Evolutionary conservation across 2,329 filamentous ascomycete genomes (phyloP).

Genomic region (Penicillium sp.): DNA sequence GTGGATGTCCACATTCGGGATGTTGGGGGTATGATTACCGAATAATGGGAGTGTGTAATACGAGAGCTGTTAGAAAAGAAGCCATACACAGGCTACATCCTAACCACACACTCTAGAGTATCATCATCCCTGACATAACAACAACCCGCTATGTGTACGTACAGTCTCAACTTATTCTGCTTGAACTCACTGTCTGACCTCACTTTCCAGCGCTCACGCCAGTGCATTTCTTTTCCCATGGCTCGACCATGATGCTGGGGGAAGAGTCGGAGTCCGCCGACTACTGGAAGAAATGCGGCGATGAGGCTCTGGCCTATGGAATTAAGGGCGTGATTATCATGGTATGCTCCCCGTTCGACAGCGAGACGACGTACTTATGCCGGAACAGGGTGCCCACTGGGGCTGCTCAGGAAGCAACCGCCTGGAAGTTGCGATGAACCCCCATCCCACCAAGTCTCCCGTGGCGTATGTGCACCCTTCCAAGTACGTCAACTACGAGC

Average conservation of each 20-base stretch:
- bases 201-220: constrained; percentile 35
- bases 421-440: constrained; percentile 55
- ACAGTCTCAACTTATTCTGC: too few species aligned
- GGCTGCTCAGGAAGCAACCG: constrained; percentile 45
- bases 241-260: constrained; percentile 63
- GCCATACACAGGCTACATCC: too few species aligned
- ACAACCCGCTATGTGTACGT: too few species aligned
- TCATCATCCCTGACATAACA: too few species aligned
- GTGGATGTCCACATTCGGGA: too few species aligned
- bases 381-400: constrained; percentile 54
- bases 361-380: too few species aligned
- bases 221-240: constrained; percentile 61
- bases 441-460: constrained; percentile 52
- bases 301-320: constrained; percentile 51
- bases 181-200: too few species aligned
- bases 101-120: too few species aligned
- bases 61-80: too few species aligned
- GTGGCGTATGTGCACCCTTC: constrained; percentile 59
- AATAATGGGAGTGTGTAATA: too few species aligned
- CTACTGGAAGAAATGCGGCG: constrained; percentile 59
- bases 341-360: constrained; percentile 32
- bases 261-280: constrained; percentile 53
- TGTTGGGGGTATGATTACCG: too few species aligned
- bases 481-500: constrained; percentile 56
- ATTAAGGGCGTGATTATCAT: constrained; percentile 60